These are phyloP conservation scores for Ganoderma meredithae DNA, from an alignment of 1,284 basidiomycete species.

Conservation along the genomic window DNA sequence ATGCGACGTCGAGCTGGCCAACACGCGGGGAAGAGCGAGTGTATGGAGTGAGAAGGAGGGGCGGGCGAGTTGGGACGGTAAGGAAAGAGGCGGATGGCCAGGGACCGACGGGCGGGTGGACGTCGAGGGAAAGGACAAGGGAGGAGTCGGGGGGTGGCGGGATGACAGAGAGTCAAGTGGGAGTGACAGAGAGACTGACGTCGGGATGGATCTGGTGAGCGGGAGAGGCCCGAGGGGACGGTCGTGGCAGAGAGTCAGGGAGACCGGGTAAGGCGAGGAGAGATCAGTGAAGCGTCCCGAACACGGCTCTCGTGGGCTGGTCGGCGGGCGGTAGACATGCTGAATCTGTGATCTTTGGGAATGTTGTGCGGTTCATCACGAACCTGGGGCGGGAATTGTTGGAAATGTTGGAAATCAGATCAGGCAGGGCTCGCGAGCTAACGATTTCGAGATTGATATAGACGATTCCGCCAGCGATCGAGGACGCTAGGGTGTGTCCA, in stretches of 20 bases:
- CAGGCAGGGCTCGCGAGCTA: neutral
- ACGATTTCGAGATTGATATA: neutral
- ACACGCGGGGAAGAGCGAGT: neutral
- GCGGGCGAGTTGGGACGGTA: slow-evolving; percentile 25
- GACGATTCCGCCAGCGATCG: neutral
- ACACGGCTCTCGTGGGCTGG: neutral
- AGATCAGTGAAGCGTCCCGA: neutral
- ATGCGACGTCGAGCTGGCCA: neutral
- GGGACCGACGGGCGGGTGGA: slow-evolving; percentile 3
- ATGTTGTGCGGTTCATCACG: neutral
- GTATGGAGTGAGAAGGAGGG: slow-evolving; percentile 7
- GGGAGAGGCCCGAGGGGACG: neutral
- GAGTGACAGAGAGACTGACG: neutral
- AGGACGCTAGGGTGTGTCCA: neutral
- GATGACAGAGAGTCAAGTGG: neutral
- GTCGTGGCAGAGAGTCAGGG: neutral
- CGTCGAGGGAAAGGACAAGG: slow-evolving; percentile 1
- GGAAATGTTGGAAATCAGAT: neutral
- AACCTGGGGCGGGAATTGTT: neutral
- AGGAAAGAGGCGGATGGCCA: slow-evolving; percentile 12
- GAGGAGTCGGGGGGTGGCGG: slow-evolving; percentile 2
- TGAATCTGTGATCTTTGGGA: neutral
- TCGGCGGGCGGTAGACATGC: neutral
- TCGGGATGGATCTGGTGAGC: too few species aligned
- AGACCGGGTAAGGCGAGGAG: neutral